Base-by-base conservation (phyloP, 352 stramenopile genomes). In the Phytophthora sp. region DNA sequence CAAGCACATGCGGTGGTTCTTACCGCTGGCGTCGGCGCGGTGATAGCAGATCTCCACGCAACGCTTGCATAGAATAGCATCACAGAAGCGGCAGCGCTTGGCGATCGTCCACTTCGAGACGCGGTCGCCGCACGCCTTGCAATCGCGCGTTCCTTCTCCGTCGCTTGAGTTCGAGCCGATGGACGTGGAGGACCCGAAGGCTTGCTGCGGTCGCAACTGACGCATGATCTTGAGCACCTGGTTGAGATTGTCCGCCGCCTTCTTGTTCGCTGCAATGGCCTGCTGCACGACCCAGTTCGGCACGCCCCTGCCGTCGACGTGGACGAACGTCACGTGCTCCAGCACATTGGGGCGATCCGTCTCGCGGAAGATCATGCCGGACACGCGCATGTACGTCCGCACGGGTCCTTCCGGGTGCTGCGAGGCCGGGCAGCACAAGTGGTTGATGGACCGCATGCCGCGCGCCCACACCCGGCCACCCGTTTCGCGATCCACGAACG, bases 201-300 rank as follows among this genome's bases (percentile, higher is more conserved):
- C 60, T 9, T 62, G 39, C 45, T 59, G 41, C 39, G 59, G 57
- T 9, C 27, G 58, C 9, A 81, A 26, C 55, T 81, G 76, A 1
- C 82, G 79, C 62, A 82, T 77, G 32, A 91, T 62, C 63, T 86
- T 87, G 56, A 91, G 77, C 48, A 86, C 60, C 52, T 91, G 82
- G 39, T 85, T 89, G 45, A 91, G 69, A 51, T 62, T 68, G 39
- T 74, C 55, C 13, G 74, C 71, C 8, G 80, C 70, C 44, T 77
- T 80, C 56, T 89, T 88, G 50, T 72, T 66, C 9, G 60, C 54
- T 7, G 66, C 72, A 35, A 87, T 67, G 23, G 73, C 72, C 34
- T 83, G 65, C 26, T 84, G 76, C 15, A 74, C 68, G 23, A 83
- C 68, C 75, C 81, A 90, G 11, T 68, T 70, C 5, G 77, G 69